Percentiles rank a stretch among this genome's conserved stretches.
Conservation (phyloP, 2,329 filamentous ascomycete species). For the Claviceps sp. region DNA sequence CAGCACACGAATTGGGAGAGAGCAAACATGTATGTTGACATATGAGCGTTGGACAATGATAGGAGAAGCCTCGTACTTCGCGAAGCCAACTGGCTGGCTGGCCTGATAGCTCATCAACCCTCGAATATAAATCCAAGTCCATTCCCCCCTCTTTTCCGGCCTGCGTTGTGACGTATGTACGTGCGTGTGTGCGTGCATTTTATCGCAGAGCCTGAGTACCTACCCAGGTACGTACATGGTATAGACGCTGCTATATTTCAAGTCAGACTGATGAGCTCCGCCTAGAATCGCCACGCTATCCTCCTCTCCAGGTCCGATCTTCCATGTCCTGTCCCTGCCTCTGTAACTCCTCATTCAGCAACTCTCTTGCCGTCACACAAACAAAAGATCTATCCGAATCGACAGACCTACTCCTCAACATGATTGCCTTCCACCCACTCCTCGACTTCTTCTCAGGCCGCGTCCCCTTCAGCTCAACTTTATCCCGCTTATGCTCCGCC, state of each 20-base stretch:
- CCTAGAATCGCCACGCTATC: not conserved
- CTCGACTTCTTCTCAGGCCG: not conserved
- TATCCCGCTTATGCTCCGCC: not conserved
- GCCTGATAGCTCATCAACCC: not conserved
- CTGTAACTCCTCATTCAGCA: conserved; percentile 2
- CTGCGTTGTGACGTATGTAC: not conserved
- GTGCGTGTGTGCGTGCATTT: not conserved
- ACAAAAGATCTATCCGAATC: conserved; percentile 10
- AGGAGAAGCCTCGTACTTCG: not conserved
- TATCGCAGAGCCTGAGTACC: not conserved
- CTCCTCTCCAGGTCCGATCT: not conserved
- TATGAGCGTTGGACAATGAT: not conserved
- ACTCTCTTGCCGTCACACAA: conserved; percentile 7
- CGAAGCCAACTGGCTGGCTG: not conserved
- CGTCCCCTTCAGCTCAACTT: not conserved
- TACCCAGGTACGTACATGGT: not conserved
- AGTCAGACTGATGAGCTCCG: not conserved
- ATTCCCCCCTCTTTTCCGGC: not conserved
- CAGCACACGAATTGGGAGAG: not conserved
- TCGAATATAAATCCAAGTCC: not conserved
- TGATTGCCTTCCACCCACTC: not conserved
- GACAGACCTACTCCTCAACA: conserved; percentile 3
- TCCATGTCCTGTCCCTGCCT: not conserved
- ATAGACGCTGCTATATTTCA: not conserved
- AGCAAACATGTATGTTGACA: not conserved